Base-by-base conservation (phyloP, 768 basidiomycete genomes). In the Psilocybe sp. region DNA sequence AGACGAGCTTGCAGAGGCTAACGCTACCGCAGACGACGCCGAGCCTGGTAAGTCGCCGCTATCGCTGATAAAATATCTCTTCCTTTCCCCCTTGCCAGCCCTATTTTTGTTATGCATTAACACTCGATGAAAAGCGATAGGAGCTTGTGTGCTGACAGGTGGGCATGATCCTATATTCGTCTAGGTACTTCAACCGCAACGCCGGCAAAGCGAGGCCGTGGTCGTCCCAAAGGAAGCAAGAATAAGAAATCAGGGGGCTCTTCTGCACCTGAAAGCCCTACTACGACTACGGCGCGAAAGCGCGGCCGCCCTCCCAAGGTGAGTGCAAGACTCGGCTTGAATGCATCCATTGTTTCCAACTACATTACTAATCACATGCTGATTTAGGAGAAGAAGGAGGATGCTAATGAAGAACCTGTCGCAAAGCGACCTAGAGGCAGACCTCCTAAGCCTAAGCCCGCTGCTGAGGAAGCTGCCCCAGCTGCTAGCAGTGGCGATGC, bases 201-300 rank as follows among this genome's bases (percentile, higher is more conserved):
- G 40, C 75, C 80, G 37, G 59, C 64, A 53, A 94, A 92, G 74
- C 84, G 92, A 61, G 84, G 89, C 62, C 80, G 93, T 41, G 93
- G 93, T 47, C 83, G 93, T 57, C 93, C 93, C 53, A 91, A 86
- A 67, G 92, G 92, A 60, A 90, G 88, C 69, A 94, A 89, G 73
- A 80, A 83, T 68, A 76, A 82, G 73, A 78, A 77, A 54, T 56
- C 62, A 52, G 61, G 63, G 40, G 50, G 67, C 7, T 58, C 69
- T 23, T 48, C 69, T 41, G 60, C 69, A 40, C 57, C 69, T 16
- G 64, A 68, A 34, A 61, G 65, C 45, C 61, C 76, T 6, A 57
- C 75, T 11, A 56, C 71, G 16, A 62, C 74, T 13, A 50, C 66
- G 12, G 51, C 69, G 41, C 74, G 73, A 69, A 85, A 85, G 71